Evolutionary conservation across 257 asterid species (phyloP), one percentile per base, ranked within the genome.

Genomic region (Rauvolfia tetraphylla): DNA sequence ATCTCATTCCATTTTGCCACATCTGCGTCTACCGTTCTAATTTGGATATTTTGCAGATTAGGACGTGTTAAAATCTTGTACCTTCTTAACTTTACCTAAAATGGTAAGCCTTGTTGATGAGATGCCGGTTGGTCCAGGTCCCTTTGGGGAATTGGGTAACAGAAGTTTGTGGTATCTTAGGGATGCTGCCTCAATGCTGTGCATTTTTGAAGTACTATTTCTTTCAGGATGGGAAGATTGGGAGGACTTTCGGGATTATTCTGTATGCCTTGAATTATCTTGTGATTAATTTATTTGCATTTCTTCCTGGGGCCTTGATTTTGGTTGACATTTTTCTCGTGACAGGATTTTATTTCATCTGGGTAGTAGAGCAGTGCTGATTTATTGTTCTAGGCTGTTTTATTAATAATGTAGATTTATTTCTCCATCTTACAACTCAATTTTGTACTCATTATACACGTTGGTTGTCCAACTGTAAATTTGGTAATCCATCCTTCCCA

Each of bases 181-280:
- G 39, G 8, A 31, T 1, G 20, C 68, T 61, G 39, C 5, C 1
- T 22, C 14, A 0, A 33, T 27, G 0, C 23, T 61, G 39, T 61
- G 36, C 39, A 29, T 29, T 61, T 61, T 3, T 61, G 20, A 4
- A 25, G n/a, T n/a, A n/a, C n/a, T n/a, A 3, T 29, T 63, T 63
- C 25, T 63, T 63, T 33, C 25, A 17, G 69, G 25, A 63, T 63
- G 39, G 46, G 59, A 71, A 49, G 73, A 25, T 41, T 71, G 75
- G 13, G 7, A 46, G 62, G 62, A 48, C 23, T 71, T 71, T 18
- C 41, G 5, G 42, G 38, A 46, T 17, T 23, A 8, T 48, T 15
- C 41, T 49, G 2, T 71, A 23, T 48, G n/a, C 14, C 4, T 34
- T 9, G 75, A 57, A 23, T 22, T 33, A 13, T 31, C 3, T 15